These are phyloP conservation scores for Straminergon stramineum DNA, from an alignment of 225 moss, liverwort and hornwort species.

Conservation along the genomic window DNA sequence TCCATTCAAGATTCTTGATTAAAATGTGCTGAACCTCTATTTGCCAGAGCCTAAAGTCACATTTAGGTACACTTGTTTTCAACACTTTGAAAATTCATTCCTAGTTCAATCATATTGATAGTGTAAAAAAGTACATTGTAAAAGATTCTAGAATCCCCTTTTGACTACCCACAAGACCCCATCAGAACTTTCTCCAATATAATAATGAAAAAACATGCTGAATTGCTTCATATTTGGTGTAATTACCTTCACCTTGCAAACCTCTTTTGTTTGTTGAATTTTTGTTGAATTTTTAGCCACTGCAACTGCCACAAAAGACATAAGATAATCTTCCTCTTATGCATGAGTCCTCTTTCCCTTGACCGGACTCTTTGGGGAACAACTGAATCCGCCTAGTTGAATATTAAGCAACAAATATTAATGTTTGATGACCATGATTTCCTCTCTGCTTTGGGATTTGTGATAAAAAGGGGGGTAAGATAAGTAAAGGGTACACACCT, in stretches of 20 bases:
- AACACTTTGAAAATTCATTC: not conserved
- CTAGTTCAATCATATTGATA: rapidly evolving
- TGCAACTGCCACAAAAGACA: not conserved
- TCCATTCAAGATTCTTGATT: rapidly evolving
- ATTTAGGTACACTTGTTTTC: not conserved
- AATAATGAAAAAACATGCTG: rapidly evolving
- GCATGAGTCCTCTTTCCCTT: not conserved
- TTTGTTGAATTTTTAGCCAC: not conserved
- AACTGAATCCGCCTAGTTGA: not conserved
- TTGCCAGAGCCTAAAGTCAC: not conserved
- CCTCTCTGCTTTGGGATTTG: not conserved
- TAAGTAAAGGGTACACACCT: too few species aligned
- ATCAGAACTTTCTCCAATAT: not conserved
- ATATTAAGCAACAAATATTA: too few species aligned
- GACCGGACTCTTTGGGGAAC: not conserved
- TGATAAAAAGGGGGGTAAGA: not conserved
- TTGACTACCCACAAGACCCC: not conserved
- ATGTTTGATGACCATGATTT: not conserved
- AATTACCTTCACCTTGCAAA: not conserved
- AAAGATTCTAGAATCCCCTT: not conserved
- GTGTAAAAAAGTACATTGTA: rapidly evolving
- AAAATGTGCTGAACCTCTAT: not conserved
- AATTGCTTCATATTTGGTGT: not conserved
- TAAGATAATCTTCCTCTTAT: too few species aligned
- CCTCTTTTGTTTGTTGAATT: not conserved